Evolutionary conservation across 2,329 filamentous ascomycete genomes (phyloP).

Genomic region (Graphiopsis chlorocephala): DNA sequence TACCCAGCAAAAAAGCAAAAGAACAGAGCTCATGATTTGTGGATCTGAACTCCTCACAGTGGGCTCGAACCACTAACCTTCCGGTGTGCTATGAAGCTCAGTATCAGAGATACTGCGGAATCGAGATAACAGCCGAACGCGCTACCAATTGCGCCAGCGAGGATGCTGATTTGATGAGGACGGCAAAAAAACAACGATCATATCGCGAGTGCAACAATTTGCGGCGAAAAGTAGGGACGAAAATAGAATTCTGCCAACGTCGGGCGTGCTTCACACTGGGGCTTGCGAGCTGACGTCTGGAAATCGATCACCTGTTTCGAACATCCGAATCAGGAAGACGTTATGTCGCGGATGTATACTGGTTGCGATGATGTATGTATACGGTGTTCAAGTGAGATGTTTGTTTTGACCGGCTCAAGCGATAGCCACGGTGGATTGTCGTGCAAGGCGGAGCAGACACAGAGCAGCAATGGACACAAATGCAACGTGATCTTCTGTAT

Average conservation of each 20-base stretch:
- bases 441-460: background rate
- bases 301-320: background rate
- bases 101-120: background rate
- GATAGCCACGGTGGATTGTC: background rate
- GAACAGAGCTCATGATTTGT: background rate
- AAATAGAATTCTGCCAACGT: background rate
- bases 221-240: background rate
- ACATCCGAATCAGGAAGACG: background rate
- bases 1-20: background rate
- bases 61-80: background rate
- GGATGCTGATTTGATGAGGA: background rate
- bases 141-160: background rate
- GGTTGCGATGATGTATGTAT: background rate
- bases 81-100: background rate
- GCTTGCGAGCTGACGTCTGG: background rate
- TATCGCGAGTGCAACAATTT: background rate
- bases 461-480: background rate
- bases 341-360: background rate
- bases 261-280: background rate
- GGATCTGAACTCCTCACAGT: background rate
- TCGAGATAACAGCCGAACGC: background rate
- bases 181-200: too few species aligned
- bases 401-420: background rate
- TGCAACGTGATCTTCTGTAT: accelerated
- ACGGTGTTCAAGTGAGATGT: background rate